These are phyloP conservation scores for Dendrobium nobile DNA, from an alignment of 106 monocot species.

Conservation along the genomic window DNA sequence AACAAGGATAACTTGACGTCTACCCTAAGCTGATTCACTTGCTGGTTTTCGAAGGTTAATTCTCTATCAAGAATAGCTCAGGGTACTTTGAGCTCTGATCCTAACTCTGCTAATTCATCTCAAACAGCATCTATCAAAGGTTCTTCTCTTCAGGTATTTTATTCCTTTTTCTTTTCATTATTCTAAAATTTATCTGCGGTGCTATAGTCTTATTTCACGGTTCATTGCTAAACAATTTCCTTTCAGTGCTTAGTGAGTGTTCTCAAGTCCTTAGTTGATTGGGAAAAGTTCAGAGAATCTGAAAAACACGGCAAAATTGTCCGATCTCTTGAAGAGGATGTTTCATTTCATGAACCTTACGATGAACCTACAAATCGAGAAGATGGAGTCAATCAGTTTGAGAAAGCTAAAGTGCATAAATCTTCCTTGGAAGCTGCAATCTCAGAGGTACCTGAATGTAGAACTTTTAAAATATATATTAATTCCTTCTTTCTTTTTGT, in stretches of 20 bases:
- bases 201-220: neutral
- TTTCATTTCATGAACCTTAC: slow-evolving; percentile 22
- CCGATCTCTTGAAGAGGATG: slow-evolving; percentile 52
- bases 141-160: slow-evolving; percentile 87
- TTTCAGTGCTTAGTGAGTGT: slow-evolving; percentile 86
- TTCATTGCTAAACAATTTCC: slow-evolving; percentile 1
- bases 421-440: slow-evolving; percentile 88
- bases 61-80: slow-evolving; percentile 84
- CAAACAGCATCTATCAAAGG: slow-evolving; percentile 60
- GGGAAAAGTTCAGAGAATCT: slow-evolving; percentile 63
- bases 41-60: slow-evolving; percentile 40
- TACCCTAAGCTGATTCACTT: neutral
- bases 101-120: slow-evolving; percentile 43
- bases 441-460: slow-evolving; percentile 43
- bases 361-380: slow-evolving; percentile 52
- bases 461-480: neutral
- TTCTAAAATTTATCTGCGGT: neutral
- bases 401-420: slow-evolving; percentile 97
- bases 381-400: slow-evolving; percentile 71
- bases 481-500: neutral
- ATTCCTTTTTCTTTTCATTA: neutral
- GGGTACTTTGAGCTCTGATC: slow-evolving; percentile 60
- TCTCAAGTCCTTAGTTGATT: slow-evolving; percentile 82
- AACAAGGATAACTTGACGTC: neutral
- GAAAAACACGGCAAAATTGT: slow-evolving; percentile 29